Evolutionary conservation across 148 eudicot genomes (phyloP), one percentile per base, ranked within the genome.

Genomic region (Heliosperma pusillum): DNA sequence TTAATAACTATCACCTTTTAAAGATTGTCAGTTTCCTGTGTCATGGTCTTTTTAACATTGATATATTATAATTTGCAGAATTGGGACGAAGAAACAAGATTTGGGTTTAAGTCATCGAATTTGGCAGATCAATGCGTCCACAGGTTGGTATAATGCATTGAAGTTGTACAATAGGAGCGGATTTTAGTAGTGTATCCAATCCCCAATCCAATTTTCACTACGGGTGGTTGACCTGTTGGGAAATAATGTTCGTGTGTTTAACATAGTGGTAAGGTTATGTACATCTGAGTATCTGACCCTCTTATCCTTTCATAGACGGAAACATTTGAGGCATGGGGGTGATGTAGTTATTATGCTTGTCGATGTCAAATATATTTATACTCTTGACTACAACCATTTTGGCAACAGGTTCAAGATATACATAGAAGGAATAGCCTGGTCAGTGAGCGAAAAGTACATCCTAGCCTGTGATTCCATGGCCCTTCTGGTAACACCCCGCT

Each of bases 361-460:
- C 30, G 30, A 29, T 29, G 30, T 29, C 30, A 29, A 45, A 16
- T 29, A 29, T 29, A 29, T 29, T 29, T 29, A 29, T 29, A 29
- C 2, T 29, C 30, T 29, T 29, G 30, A 29, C 3, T 1, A 29
- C 1, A 1, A 29, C 30, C 30, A 29, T 29, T 29, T 29, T 29
- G 30, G 1, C 40, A 45, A 66, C 71, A 88, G 91, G 80, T 88
- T 77, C 82, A 88, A 88, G 80, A 81, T 88, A 10, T 88, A 88
- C 19, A 88, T 88, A 5, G 91, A 88, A 74, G 91, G 91, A 74
- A 84, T 67, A 1, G 89, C 91, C 73, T 88, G 89, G 89, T 87
- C 89, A 11, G 87, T 88, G 2, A 86, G 88, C 72, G 88, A 83
- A 74, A 86, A 86, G 44, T 86, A 86, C 53, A 82, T 86, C 12